Evolutionary conservation across 768 basidiomycete genomes (phyloP).

Genomic region (Clitopilus passeckerianus): DNA sequence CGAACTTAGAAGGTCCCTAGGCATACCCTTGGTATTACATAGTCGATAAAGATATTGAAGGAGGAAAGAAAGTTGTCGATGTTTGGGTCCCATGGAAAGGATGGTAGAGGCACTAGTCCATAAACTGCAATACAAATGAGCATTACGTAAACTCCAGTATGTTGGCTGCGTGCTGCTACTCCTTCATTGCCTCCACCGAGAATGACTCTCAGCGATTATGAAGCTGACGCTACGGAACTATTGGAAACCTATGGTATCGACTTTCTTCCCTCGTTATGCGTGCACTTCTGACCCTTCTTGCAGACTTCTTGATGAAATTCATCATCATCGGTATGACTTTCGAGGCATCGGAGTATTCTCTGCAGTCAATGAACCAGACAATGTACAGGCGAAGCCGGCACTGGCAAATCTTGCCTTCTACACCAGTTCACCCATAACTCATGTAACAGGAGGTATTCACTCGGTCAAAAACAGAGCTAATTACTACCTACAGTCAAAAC

Average conservation of each 20-base stretch:
- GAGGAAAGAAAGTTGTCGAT: conserved; percentile 58
- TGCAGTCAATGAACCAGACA: not conserved
- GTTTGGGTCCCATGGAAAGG: conserved; percentile 92
- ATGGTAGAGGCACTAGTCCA: conserved; percentile 45
- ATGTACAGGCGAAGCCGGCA: conserved; percentile 85
- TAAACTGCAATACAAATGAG: conserved; percentile 2
- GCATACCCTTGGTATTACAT: conserved; percentile 82
- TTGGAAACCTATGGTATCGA: conserved; percentile 86
- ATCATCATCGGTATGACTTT: conserved; percentile 77
- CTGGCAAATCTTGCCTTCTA: conserved; percentile 94
- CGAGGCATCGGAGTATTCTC: not conserved
- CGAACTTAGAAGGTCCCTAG: conserved; percentile 12
- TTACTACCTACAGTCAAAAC: conserved; percentile 69
- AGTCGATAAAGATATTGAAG: conserved; percentile 56
- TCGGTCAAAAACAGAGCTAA: conserved; percentile 1
- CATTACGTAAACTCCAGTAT: not conserved
- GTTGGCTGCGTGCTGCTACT: conserved; percentile 8
- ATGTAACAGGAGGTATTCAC: conserved; percentile 40
- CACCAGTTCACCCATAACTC: conserved; percentile 96
- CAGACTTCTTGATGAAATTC: conserved; percentile 99
- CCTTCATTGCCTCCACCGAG: conserved; percentile 15
- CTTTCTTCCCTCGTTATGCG: not conserved
- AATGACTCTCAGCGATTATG: conserved; percentile 64
- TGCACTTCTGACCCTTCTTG: conserved; percentile 11
- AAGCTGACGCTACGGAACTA: conserved; percentile 85